Percentiles rank a stretch among this genome's conserved stretches.
Conservation (phyloP, 768 basidiomycete species). For the Boletus insuetus region DNA sequence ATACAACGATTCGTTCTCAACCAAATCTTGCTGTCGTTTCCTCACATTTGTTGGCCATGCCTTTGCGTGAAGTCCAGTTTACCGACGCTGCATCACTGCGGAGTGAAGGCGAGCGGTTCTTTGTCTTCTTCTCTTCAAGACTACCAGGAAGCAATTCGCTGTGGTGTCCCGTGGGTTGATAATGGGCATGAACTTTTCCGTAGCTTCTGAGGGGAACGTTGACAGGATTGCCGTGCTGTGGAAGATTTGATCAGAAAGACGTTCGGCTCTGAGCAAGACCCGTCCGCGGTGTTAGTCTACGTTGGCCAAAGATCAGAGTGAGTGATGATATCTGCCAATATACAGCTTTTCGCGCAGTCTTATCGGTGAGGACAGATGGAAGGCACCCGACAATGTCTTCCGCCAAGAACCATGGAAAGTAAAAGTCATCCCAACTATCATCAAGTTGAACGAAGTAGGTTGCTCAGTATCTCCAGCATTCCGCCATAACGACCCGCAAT, state of each 20-base stretch:
- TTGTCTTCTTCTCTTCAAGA: conserved; percentile 73
- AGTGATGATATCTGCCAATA: conserved; percentile 27
- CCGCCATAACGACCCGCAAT: neutral
- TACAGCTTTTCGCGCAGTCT: neutral
- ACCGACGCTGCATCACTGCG: conserved; percentile 35
- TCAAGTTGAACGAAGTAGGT: conserved; percentile 57
- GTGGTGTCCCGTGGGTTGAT: conserved; percentile 66
- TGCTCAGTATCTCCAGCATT: conserved; percentile 3
- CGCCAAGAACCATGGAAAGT: conserved; percentile 64
- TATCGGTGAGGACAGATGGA: conserved; percentile 53
- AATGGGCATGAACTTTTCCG: neutral
- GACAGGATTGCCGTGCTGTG: conserved; percentile 66
- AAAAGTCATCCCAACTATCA: conserved; percentile 60
- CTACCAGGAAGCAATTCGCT: conserved; percentile 46
- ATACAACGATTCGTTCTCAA: neutral
- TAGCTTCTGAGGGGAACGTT: conserved; percentile 8
- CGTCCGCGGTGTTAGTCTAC: conserved; percentile 60
- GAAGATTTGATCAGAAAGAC: conserved; percentile 51
- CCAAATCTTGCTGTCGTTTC: neutral
- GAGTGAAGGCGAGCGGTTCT: conserved; percentile 45
- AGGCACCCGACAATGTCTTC: conserved; percentile 51
- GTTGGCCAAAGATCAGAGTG: conserved; percentile 67
- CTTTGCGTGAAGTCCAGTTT: conserved; percentile 41
- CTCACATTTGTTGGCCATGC: conserved; percentile 38
- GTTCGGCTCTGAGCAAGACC: conserved; percentile 45